A percentile compares a stretch with the other conserved stretches of the same genome.
These are phyloP conservation scores for Coprinellus micaceus DNA, from an alignment of 768 basidiomycete species.

Conservation along the genomic window DNA sequence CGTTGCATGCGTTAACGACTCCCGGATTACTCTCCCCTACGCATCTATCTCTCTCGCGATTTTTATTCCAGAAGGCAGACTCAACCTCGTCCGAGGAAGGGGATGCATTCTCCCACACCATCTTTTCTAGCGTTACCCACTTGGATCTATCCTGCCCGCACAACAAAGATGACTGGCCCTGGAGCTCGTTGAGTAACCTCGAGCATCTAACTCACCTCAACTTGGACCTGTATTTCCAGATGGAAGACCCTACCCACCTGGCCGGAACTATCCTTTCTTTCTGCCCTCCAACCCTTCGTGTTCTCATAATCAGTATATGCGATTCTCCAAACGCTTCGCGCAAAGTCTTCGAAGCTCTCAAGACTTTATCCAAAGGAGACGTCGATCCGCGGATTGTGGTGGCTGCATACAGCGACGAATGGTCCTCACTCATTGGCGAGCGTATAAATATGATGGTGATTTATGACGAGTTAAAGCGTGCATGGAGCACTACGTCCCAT, in stretches of 20 bases:
- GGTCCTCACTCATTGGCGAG: background rate
- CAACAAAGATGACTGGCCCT: background rate
- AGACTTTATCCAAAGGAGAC: background rate
- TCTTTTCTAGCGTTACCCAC: background rate
- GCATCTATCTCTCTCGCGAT: background rate
- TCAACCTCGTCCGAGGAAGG: too few relatives aligned
- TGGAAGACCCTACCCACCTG: too few relatives aligned
- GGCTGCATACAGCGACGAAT: background rate
- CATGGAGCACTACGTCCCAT: background rate
- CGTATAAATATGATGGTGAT: too few relatives aligned
- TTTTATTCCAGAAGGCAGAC: background rate
- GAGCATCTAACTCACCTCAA: background rate
- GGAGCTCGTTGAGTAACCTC: background rate
- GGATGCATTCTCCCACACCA: background rate
- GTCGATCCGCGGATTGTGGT: background rate
- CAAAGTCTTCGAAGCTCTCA: background rate
- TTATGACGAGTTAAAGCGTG: background rate
- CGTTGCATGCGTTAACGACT: too few relatives aligned
- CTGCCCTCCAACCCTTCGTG: background rate
- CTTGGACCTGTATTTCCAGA: background rate
- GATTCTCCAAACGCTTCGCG: background rate
- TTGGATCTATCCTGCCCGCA: background rate
- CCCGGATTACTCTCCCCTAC: background rate
- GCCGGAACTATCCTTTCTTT: background rate
- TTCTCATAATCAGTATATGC: background rate